Base-by-base conservation (phyloP, 371 early-diverging fungal species). In the Sporodiniella umbellata region DNA sequence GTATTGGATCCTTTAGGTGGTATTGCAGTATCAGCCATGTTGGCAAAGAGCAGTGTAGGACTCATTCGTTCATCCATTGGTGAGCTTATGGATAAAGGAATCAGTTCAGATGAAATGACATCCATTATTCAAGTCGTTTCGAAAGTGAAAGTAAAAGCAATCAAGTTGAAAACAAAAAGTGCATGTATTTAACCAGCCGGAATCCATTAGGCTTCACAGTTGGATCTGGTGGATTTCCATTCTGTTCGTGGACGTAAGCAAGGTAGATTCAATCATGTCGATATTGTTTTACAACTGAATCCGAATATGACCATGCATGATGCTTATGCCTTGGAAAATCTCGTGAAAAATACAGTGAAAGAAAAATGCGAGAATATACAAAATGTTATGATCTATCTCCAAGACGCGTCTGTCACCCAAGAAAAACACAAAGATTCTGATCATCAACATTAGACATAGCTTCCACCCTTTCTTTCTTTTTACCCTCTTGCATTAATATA, bases 1-100 rank as follows among this genome's bases (percentile, higher is more conserved):
- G 64, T 84, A 17, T 62, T 86, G 7, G 86, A 86, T 58, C 85
- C 86, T 2, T 19, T 86, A 8, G 85, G 86, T 25, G 85, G 85
- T 2, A 52, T 86, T n/a, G 56, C 72, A 0, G 86, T 87, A 7
- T 70, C 83, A 11, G 79, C 69, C 14, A 75, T 84, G 69, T 68
- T 87, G 45, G 53, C 81, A 24, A 77, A 73, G 53, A 84, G 72
- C 54, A 85, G 85, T 25, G 53, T 62, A 5, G 58, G 70, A 5
- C 68, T 87, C 17, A 58, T 80, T 40, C 44, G 49, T 17, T 45
- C 55, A 1, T 75, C 78, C 2, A 49, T 77, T 35, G 65, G 51
- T 38, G 78, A 80, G 45, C 54, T 80, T 42, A 70, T 72, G 62
- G 80, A 77, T 56, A 65, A 62, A 21, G 68, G 70, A 14, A 53